Percentiles rank a stretch among this genome's conserved stretches.
phyloP scores from a whole-genome alignment of 2,329 filamentous ascomycete species.

The Aspergillus hortae region DNA sequence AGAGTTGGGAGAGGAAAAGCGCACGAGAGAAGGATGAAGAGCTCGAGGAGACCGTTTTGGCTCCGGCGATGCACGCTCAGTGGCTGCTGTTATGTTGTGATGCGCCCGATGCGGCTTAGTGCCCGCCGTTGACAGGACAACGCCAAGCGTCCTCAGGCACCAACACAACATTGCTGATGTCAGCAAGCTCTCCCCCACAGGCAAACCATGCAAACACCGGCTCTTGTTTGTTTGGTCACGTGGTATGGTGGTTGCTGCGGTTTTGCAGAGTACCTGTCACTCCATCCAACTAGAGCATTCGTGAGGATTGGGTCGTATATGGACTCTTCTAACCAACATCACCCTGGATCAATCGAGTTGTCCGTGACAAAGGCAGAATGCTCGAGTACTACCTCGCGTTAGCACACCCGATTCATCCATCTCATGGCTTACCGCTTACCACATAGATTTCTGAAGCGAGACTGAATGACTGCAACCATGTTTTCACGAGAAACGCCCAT shows the following conservation, averaged over 20 bases:
- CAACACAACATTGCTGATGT: slow-evolving; percentile 12
- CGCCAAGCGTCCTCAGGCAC: slow-evolving; percentile 12
- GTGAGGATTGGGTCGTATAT: not conserved
- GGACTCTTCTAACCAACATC: too few relatives aligned
- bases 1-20: slow-evolving; percentile 10
- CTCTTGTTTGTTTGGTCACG: not conserved
- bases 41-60: slow-evolving; percentile 30
- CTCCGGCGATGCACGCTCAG: slow-evolving; percentile 32
- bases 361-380: too few relatives aligned
- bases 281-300: not conserved
- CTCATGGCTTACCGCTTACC: too few relatives aligned
- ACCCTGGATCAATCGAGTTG: too few relatives aligned
- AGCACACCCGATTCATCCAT: too few relatives aligned
- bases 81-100: slow-evolving; percentile 40
- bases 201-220: slow-evolving; percentile 12
- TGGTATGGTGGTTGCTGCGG: not conserved
- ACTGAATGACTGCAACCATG: too few relatives aligned
- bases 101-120: slow-evolving; percentile 29
- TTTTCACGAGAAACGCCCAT: too few relatives aligned
- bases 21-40: slow-evolving; percentile 20
- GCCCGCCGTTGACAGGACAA: slow-evolving; percentile 38
- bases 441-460: too few relatives aligned
- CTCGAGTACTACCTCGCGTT: too few relatives aligned
- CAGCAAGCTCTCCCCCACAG: slow-evolving; percentile 6
- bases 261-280: not conserved